A percentile compares a stretch with the other conserved stretches of the same genome.
Conservation (phyloP, 345 rosid species). For the Citrus unshiu region DNA sequence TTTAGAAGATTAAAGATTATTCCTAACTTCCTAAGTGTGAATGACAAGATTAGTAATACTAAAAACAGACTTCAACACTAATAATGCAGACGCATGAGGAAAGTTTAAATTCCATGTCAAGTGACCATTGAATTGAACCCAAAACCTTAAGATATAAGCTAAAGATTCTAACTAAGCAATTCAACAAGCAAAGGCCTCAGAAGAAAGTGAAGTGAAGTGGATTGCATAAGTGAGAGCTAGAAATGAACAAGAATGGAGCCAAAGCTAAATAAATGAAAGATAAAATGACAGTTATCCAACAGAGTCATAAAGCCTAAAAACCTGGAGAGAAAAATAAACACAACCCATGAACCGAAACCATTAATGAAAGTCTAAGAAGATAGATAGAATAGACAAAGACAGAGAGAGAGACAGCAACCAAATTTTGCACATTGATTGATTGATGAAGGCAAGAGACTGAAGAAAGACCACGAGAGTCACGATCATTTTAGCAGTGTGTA, state of each 20-base stretch:
- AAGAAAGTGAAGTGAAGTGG: neutral
- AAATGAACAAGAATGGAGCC: neutral
- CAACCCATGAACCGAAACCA: neutral
- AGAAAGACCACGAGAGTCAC: slow-evolving; percentile 26
- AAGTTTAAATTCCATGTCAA: neutral
- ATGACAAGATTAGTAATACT: neutral
- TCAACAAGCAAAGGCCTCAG: too few species aligned
- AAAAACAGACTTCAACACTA: neutral
- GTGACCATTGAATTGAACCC: neutral
- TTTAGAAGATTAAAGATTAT: neutral
- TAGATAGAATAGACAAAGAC: neutral
- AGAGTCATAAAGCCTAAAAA: neutral
- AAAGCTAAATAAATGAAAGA: neutral
- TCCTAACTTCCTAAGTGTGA: too few species aligned
- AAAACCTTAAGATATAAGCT: too few species aligned
- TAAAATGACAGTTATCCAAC: neutral
- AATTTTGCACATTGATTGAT: slow-evolving; percentile 19
- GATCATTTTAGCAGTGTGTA: slow-evolving; percentile 11
- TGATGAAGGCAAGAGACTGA: slow-evolving; percentile 31
- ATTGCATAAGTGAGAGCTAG: neutral
- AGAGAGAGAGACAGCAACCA: slow-evolving; percentile 13
- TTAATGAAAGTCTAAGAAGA: slow-evolving; percentile 4
- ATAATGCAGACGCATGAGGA: neutral
- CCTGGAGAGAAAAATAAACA: neutral
- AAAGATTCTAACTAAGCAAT: too few species aligned